Evolutionary conservation across 1,284 basidiomycete genomes (phyloP), one percentile per base, ranked within the genome.

Genomic region (Rugiboletus extremiorientalis): DNA sequence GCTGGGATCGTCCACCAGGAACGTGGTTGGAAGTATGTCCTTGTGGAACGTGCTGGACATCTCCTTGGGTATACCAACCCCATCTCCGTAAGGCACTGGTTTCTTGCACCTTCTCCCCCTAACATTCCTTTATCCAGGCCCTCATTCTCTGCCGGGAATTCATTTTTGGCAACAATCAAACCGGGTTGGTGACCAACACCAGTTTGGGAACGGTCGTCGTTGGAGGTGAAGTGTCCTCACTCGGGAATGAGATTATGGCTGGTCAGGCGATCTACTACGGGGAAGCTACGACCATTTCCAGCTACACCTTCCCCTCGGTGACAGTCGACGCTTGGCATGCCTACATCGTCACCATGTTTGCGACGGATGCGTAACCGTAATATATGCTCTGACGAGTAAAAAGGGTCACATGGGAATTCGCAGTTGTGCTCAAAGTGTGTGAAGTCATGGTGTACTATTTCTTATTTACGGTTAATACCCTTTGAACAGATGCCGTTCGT

Each of bases 1-100:
- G 86, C 82, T 3, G 88, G 88, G 0, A 84, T 88, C 20, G 78
- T 88, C 16, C 86, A 88, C 64, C 87, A 89, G 66, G 88, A 90
- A 68, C 79, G 87, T 40, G 81, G 80, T 45, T 85, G 84, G 80
- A 84, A 81, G 16, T 90, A 87, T 61, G 80, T 79, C 9, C 76
- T 90, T 18, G 79, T 87, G 64, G 72, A 79, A 40, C 74, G 75
- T 46, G 78, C 86, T 0, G 85, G 85, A 7, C 86, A 89, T 67
- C 71, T 86, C 12, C 76, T 88, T 4, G 76, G 81, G 1, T 62
- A 73, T 22, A 72, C 67, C 45, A 74, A 77, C 22, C 87, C 87
- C 1, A 68, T 65, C 53, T 76, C 80, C 23, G 86, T 88, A 67
- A 52, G 83, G 63, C 11, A 38, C 36, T 12, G 38, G 27, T 15